Percentiles rank a stretch among this genome's conserved stretches.
These are phyloP conservation scores for Oryza longistaminata DNA, from an alignment of 176 grass and related monocot genomes.

Conservation along the genomic window DNA sequence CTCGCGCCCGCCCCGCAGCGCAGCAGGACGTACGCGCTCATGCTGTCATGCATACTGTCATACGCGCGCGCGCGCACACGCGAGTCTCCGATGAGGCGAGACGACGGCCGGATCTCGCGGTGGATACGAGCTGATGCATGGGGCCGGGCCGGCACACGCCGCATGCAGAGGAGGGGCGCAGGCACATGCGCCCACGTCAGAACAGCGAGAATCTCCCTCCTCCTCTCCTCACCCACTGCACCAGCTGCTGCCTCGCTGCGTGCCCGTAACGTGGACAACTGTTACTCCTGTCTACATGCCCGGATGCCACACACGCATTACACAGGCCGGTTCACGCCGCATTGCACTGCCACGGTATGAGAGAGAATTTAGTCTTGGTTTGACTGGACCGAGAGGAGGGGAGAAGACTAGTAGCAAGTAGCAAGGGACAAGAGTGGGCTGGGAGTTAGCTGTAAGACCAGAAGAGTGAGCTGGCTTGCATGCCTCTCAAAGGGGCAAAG, in stretches of 20 bases:
- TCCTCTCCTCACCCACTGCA: background rate
- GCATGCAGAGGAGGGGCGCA: background rate
- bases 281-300: conserved; percentile 40
- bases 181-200: conserved; percentile 27
- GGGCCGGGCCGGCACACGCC: background rate
- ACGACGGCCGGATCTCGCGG: background rate
- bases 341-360: background rate
- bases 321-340: background rate
- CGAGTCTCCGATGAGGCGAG: background rate
- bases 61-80: too few species aligned
- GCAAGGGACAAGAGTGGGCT: conserved; percentile 46
- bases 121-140: background rate
- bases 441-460: conserved; percentile 68
- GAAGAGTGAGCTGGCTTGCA: conserved; percentile 60
- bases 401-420: conserved; percentile 23
- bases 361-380: conserved; percentile 8
- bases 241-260: conserved; percentile 26
- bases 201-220: conserved; percentile 30
- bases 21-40: too few species aligned
- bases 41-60: too few species aligned
- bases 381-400: conserved; percentile 35
- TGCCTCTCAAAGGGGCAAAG: conserved; percentile 3
- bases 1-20: too few species aligned
- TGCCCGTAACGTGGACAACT: conserved; percentile 72
- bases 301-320: background rate